Base-by-base conservation (phyloP, 495 filamentous ascomycete genomes). In the Podospora pseudoanserina region DNA sequence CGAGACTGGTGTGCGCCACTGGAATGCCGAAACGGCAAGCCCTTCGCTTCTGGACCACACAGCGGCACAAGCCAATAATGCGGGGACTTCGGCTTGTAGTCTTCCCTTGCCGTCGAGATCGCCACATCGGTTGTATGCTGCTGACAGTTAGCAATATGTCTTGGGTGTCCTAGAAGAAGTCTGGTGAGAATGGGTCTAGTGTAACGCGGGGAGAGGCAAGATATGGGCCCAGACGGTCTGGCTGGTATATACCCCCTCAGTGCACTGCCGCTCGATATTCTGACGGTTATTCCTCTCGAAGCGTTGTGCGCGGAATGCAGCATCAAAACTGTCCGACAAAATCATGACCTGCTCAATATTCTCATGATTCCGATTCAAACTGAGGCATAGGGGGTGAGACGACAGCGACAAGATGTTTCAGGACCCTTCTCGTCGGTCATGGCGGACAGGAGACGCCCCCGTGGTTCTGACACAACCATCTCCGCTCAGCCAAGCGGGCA, bases 41-140 rank as follows among this genome's bases (percentile, higher is more conserved):
- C 54, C 15, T 20, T 9, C 19, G 55, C n/a, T 26, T 58, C 55
- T 58, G 55, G 23, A 26, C 23, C n/a, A 9, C n/a, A n/a, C 9
- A 58, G 54, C 55, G 55, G 55, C 55, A 58, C 55, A 58, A 58
- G 55, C 55, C 55, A 58, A 58, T 58, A 58, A 26, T 58, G 55
- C 15, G 55, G 19, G 23, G 23, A 2, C 23, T 23, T 23, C 23
- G 23, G 23, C 23, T 23, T 23, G n/a, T 26, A 26, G 23, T 58
- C 55, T 26, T 58, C 55, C 23, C 55, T 58, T 58, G 23, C 55
- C 55, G 55, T 20, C 6, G 55, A 19, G 55, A 58, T 58, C 55
- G 55, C 39, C 39, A 13, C 39, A 20, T 26, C 55, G 23, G 55
- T 18, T 58, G n/a, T 58, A 26, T 58, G 55, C 4, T 5, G 55